A percentile compares a stretch with the other conserved stretches of the same genome.
Conservation (phyloP, 2,329 filamentous ascomycete genomes). For the Cryphonectria japonica region DNA sequence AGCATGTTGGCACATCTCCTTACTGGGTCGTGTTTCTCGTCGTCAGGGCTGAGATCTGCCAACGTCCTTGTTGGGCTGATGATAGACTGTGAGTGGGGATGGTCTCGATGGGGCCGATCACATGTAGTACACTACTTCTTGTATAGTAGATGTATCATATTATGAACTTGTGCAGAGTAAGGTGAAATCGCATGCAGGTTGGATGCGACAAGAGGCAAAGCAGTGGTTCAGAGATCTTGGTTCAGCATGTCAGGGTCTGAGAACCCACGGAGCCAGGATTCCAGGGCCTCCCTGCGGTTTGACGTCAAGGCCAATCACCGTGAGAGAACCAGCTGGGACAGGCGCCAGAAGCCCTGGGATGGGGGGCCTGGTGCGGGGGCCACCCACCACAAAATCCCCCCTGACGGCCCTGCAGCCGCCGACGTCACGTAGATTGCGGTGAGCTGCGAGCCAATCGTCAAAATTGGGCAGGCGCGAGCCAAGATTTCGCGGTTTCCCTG, state of each 20-base stretch:
- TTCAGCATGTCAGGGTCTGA: not conserved
- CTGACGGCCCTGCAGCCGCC: conserved; percentile 19
- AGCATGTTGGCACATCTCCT: not conserved
- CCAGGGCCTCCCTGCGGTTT: not conserved
- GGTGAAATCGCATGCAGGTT: not conserved
- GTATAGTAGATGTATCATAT: not conserved
- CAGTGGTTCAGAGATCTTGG: not conserved
- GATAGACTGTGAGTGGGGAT: not conserved
- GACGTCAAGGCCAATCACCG: conserved; percentile 9
- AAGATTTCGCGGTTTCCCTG: conserved; percentile 6
- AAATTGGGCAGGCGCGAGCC: conserved; percentile 10
- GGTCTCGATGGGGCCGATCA: not conserved
- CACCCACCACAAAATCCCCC: conserved; percentile 6
- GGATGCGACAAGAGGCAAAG: not conserved
- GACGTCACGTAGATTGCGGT: conserved; percentile 20
- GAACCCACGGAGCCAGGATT: not conserved
- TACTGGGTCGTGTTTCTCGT: not conserved
- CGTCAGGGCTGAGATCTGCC: not conserved
- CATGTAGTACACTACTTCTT: not conserved
- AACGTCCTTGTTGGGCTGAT: not conserved
- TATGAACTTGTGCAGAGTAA: not conserved
- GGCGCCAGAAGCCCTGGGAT: not conserved
- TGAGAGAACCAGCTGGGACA: not conserved
- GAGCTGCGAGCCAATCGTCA: conserved; percentile 19
- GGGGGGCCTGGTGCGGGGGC: not conserved